Percentiles rank a stretch among this genome's conserved stretches.
phyloP scores from a whole-genome alignment of 2,329 filamentous ascomycete species.

The Clarireedia paspali region DNA sequence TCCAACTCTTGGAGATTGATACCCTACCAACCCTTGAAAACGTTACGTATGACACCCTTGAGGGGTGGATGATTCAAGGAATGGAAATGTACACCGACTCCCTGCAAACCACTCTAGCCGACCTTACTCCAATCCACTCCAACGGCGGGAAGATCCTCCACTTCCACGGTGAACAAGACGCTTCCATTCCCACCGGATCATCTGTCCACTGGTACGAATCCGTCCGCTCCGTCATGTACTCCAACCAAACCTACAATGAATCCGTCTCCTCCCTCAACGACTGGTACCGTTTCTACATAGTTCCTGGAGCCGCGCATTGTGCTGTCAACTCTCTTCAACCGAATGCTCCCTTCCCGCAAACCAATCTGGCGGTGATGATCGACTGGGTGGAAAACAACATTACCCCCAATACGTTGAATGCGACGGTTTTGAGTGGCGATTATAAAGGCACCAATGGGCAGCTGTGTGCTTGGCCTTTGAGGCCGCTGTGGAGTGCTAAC shows the following conservation, averaged over 20 bases:
- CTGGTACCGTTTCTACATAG: constrained; percentile 48
- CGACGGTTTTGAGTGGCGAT: constrained; percentile 28
- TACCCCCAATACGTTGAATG: constrained; percentile 31
- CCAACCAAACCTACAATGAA: constrained; percentile 32
- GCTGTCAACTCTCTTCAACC: constrained; percentile 37
- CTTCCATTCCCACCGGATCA: constrained; percentile 43
- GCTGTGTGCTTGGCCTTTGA: constrained; percentile 34
- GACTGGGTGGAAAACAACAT: constrained; percentile 57
- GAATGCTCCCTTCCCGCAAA: constrained; percentile 31
- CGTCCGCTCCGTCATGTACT: constrained; percentile 43
- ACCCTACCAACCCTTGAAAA: constrained; percentile 37
- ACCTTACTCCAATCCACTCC: constrained; percentile 42
- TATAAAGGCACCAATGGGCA: constrained; percentile 30
- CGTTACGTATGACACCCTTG: constrained; percentile 49
- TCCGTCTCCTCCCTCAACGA: constrained; percentile 36
- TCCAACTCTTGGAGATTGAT: constrained; percentile 33
- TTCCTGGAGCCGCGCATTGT: constrained; percentile 48
- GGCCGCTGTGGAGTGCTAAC: constrained; percentile 26
- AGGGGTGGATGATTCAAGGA: constrained; percentile 45
- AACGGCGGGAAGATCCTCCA: constrained; percentile 49
- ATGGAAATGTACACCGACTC: constrained; percentile 41
- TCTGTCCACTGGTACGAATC: constrained; percentile 48
- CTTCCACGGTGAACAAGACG: constrained; percentile 50
- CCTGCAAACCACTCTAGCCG: constrained; percentile 46
- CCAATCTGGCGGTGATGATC: constrained; percentile 64